Evolutionary conservation across 495 filamentous ascomycete species (phyloP).

Genomic region (Bathelium albidoporum): DNA sequence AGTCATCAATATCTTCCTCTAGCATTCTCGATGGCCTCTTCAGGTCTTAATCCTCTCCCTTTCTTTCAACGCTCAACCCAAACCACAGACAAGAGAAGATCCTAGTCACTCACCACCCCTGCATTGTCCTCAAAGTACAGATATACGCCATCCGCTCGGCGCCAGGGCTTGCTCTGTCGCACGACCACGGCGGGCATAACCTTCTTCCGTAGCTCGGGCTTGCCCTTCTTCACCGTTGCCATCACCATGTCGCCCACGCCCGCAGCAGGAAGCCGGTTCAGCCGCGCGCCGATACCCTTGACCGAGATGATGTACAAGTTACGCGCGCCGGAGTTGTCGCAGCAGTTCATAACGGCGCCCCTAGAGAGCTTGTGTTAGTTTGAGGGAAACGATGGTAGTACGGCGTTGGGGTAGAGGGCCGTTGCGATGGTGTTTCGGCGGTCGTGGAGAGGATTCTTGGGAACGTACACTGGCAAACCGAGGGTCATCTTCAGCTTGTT

Average conservation of each 20-base stretch:
- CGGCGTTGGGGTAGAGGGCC: neutral
- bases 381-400: neutral
- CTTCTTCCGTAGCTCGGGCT: constrained; percentile 99
- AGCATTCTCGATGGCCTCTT: neutral
- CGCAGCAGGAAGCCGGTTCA: constrained; percentile 94
- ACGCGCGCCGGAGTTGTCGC: constrained; percentile 95
- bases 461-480: constrained; percentile 95
- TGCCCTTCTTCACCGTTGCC: constrained; percentile 99
- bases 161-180: constrained; percentile 98
- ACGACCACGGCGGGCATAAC: constrained; percentile 99
- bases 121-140: constrained; percentile 99
- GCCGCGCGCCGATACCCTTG: constrained; percentile 95
- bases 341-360: constrained; percentile 93
- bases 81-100: neutral
- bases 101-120: constrained; percentile 73
- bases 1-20: too few relatives aligned
- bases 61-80: neutral
- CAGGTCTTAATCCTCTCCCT: neutral
- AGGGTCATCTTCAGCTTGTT: constrained; percentile 99
- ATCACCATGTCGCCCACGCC: constrained; percentile 99
- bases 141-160: constrained; percentile 92
- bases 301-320: constrained; percentile 99
- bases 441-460: neutral
- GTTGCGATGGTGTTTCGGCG: neutral
- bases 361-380: constrained; percentile 40